Evolutionary conservation across 2,329 filamentous ascomycete species (phyloP).

Genomic region (Hawksworthiomyces lignivorus): DNA sequence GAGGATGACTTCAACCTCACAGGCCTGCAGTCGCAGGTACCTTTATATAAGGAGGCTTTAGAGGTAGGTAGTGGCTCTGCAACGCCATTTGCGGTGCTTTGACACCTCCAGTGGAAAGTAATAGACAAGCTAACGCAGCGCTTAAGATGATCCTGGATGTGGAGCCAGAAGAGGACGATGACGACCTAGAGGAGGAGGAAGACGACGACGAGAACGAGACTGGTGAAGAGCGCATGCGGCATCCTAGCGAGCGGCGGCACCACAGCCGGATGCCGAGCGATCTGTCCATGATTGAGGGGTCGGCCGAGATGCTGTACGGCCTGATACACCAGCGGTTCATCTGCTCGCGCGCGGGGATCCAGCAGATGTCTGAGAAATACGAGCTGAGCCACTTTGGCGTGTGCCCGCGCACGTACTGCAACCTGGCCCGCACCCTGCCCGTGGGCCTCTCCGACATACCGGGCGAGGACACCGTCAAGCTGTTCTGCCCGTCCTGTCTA

Average conservation of each 20-base stretch:
- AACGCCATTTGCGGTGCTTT: too few species aligned
- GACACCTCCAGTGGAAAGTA: too few species aligned
- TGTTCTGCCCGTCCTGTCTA: conserved; percentile 93
- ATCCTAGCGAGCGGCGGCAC: conserved; percentile 62
- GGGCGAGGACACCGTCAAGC: conserved; percentile 93
- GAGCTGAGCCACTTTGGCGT: conserved; percentile 92
- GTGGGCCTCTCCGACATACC: conserved; percentile 92
- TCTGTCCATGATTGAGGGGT: conserved; percentile 90
- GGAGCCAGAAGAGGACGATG: conserved; percentile 90
- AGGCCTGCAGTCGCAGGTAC: conserved; percentile 86
- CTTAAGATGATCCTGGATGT: conserved; percentile 93
- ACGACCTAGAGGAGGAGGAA: conserved; percentile 74
- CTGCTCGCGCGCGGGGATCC: conserved; percentile 89
- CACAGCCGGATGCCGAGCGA: conserved; percentile 83
- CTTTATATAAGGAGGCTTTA: conserved; percentile 97
- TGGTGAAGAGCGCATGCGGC: conserved; percentile 51
- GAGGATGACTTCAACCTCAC: conserved; percentile 99
- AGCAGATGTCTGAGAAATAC: conserved; percentile 99
- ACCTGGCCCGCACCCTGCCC: conserved; percentile 80
- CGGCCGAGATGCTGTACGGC: conserved; percentile 95
- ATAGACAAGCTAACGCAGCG: too few species aligned
- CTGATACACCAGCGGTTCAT: conserved; percentile 98
- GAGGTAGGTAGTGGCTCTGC: conserved; percentile 46
- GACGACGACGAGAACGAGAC: conserved; percentile 67
- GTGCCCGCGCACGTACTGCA: conserved; percentile 91